Conservation (phyloP, 345 rosid genomes). For the Dipteronia dyeriana region DNA sequence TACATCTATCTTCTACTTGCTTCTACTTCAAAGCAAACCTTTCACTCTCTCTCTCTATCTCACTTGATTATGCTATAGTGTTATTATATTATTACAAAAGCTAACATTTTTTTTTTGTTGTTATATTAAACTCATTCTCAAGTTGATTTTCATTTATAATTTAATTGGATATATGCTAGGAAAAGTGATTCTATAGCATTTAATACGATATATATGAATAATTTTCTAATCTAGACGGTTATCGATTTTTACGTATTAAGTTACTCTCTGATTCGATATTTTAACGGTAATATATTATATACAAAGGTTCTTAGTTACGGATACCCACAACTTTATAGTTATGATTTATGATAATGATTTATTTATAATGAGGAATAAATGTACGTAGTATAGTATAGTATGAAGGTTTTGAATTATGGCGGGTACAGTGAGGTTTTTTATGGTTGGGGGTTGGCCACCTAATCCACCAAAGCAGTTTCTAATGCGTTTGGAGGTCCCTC, state of each 20-base stretch:
- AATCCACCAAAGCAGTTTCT: slow-evolving; percentile 20
- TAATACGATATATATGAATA: too few species aligned
- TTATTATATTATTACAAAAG: too few species aligned
- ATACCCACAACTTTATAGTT: too few species aligned
- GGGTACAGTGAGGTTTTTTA: slow-evolving; percentile 29
- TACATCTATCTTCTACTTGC: slow-evolving; percentile 32
- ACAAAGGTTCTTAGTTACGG: too few species aligned
- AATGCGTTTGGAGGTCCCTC: too few species aligned
- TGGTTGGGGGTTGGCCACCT: slow-evolving; percentile 40
- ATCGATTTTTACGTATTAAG: too few species aligned
- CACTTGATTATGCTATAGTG: neutral
- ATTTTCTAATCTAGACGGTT: neutral
- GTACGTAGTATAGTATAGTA: too few species aligned
- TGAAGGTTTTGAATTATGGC: slow-evolving; percentile 34
- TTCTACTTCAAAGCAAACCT: neutral
- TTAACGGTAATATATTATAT: too few species aligned
- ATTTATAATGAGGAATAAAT: too few species aligned
- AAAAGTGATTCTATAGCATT: neutral
- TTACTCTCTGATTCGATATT: too few species aligned
- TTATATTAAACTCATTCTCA: neutral
- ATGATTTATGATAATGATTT: too few species aligned
- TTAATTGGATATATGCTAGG: slow-evolving; percentile 17
- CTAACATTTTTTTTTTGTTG: too few species aligned
- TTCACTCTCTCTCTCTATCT: neutral
- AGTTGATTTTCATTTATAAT: neutral